Evolutionary conservation across 257 asterid species (phyloP).

Genomic region (Nicotiana knightiana): DNA sequence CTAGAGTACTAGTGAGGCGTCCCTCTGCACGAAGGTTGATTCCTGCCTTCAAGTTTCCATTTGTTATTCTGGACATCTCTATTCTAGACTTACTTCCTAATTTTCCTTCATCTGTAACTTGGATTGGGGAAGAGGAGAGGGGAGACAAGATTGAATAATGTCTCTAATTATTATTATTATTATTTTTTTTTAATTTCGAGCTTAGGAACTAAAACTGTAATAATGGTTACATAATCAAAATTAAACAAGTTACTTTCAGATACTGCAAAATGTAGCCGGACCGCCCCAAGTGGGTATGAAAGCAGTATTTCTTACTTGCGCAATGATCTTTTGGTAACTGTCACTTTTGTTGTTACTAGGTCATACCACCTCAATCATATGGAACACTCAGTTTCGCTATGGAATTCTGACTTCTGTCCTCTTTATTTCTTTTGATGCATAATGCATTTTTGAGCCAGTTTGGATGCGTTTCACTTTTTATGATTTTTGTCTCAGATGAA

Average conservation of each 20-base stretch:
- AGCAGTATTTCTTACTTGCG: not conserved
- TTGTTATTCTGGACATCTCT: not conserved
- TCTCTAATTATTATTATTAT: not conserved
- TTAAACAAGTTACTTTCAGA: not conserved
- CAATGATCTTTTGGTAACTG: not conserved
- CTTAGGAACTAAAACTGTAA: not conserved
- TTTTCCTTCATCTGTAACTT: not conserved
- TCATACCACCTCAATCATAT: not conserved
- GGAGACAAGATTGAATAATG: not conserved
- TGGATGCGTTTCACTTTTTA: not conserved
- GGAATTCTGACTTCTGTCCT: not conserved
- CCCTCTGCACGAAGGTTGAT: conserved; percentile 80
- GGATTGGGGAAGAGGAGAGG: not conserved
- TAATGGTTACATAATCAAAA: not conserved
- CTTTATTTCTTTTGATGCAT: not conserved
- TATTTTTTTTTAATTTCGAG: not conserved
- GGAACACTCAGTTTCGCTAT: not conserved
- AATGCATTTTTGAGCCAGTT: not conserved
- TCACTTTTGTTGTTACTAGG: not conserved
- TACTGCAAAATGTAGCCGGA: not conserved
- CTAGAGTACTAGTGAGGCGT: conserved; percentile 82
- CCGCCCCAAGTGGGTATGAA: not conserved
- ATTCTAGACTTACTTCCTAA: not conserved
- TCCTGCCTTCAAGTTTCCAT: not conserved
- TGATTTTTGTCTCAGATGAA: not conserved